Percentiles rank a stretch among this genome's conserved stretches.
These are phyloP conservation scores for Mycena polygramma DNA, from an alignment of 768 basidiomycete species.

Conservation along the genomic window DNA sequence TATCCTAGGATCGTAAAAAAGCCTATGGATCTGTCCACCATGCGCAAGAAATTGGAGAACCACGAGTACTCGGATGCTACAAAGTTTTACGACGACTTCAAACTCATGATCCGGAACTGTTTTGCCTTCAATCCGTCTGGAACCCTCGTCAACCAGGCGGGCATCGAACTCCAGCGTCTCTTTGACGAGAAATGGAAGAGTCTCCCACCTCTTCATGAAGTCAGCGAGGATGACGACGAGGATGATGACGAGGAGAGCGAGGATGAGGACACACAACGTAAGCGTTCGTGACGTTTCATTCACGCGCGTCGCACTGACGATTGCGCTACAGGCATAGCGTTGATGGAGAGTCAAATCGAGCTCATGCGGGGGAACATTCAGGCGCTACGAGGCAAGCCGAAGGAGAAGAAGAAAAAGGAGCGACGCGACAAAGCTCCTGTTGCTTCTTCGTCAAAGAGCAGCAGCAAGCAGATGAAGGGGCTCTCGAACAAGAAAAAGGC, in stretches of 20 bases:
- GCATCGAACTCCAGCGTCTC: constrained; percentile 83
- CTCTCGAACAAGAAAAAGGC: constrained; percentile 62
- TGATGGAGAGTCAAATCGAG: constrained; percentile 87
- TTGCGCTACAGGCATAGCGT: constrained; percentile 69
- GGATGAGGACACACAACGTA: constrained; percentile 79
- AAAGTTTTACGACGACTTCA: constrained; percentile 92
- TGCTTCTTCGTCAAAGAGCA: constrained; percentile 75
- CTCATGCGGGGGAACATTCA: constrained; percentile 79
- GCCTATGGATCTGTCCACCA: constrained; percentile 95
- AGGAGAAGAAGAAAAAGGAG: constrained; percentile 74
- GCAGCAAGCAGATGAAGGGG: constrained; percentile 62
- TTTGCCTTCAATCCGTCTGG: constrained; percentile 91
- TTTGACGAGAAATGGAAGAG: constrained; percentile 95
- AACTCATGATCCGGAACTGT: constrained; percentile 95
- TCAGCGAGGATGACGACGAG: constrained; percentile 72
- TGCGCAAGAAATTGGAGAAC: constrained; percentile 86
- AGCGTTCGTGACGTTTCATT: constrained; percentile 45
- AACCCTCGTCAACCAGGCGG: constrained; percentile 89
- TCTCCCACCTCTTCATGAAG: constrained; percentile 72
- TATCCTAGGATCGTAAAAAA: constrained; percentile 92
- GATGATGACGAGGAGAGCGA: constrained; percentile 77
- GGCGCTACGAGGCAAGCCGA: constrained; percentile 74
- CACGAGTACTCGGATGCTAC: constrained; percentile 82
- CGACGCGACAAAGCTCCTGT: constrained; percentile 61
- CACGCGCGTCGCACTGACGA: constrained; percentile 32